These are phyloP conservation scores for Phytophthora sp. DNA, from an alignment of 352 stramenopile species.

Conservation along the genomic window DNA sequence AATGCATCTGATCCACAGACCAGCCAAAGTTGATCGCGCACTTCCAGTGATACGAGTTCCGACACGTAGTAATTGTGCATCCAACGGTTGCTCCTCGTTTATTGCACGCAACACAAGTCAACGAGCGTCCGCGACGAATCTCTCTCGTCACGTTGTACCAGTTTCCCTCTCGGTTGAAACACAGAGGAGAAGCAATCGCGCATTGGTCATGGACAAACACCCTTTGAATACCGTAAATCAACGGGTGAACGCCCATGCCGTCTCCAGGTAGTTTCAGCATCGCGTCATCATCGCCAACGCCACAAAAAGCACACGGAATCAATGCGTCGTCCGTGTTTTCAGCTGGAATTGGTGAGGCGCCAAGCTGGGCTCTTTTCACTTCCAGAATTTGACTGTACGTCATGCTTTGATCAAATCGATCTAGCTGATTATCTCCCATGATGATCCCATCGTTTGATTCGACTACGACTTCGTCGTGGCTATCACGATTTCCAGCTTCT, in stretches of 20 bases:
- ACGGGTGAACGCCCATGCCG: constrained; percentile 69
- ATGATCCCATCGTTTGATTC: constrained; percentile 86
- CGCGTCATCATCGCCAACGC: constrained; percentile 63
- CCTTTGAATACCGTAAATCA: constrained; percentile 71
- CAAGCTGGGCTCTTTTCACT: constrained; percentile 50
- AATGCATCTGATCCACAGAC: constrained; percentile 81
- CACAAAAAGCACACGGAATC: constrained; percentile 85
- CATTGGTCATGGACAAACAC: constrained; percentile 90
- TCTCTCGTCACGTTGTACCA: constrained; percentile 90
- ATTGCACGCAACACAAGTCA: constrained; percentile 71
- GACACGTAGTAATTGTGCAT: constrained; percentile 67
- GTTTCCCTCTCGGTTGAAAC: constrained; percentile 74
- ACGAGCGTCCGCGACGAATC: constrained; percentile 74
- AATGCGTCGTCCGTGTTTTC: constrained; percentile 49
- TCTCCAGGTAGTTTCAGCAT: constrained; percentile 84
- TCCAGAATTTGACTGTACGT: constrained; percentile 76
- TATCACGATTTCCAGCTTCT: constrained; percentile 21
- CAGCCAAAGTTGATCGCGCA: constrained; percentile 76
- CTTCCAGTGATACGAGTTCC: constrained; percentile 85
- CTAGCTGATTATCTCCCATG: constrained; percentile 81
- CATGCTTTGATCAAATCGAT: constrained; percentile 74
- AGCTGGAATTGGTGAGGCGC: constrained; percentile 24
- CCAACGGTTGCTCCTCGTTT: constrained; percentile 82
- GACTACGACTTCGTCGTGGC: constrained; percentile 59
- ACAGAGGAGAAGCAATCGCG: constrained; percentile 81